These are phyloP conservation scores for Pleurotus platypus DNA, from an alignment of 768 basidiomycete species.

Conservation along the genomic window DNA sequence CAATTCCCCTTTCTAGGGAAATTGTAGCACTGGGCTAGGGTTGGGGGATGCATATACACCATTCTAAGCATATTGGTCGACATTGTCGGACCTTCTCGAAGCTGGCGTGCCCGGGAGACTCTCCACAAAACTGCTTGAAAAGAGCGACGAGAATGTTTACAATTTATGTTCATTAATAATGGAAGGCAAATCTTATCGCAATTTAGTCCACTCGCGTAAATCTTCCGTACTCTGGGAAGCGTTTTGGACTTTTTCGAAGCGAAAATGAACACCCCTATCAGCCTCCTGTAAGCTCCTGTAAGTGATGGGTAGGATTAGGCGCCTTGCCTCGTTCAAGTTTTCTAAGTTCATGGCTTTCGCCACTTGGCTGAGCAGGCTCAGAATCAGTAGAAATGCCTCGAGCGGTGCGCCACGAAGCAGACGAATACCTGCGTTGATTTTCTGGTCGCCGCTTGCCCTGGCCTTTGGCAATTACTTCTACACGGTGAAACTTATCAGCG, in stretches of 20 bases:
- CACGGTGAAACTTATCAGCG: conserved; percentile 50
- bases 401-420: background rate
- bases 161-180: too few species aligned
- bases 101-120: too few species aligned
- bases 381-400: background rate
- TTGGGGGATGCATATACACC: too few species aligned
- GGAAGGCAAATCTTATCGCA: too few species aligned
- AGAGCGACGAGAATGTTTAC: too few species aligned
- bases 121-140: too few species aligned
- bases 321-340: background rate
- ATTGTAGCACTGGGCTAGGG: too few species aligned
- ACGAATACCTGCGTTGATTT: conserved; percentile 22
- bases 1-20: too few species aligned
- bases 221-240: too few species aligned
- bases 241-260: background rate
- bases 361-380: background rate
- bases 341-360: background rate
- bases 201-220: too few species aligned
- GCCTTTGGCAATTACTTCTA: conserved; percentile 48
- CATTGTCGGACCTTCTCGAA: too few species aligned
- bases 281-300: background rate
- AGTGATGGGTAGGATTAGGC: background rate
- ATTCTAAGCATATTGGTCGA: too few species aligned
- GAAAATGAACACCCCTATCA: background rate
- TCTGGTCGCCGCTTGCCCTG: conserved; percentile 56